Evolutionary conservation across 768 basidiomycete species (phyloP).

Genomic region (Lentinula sp.): DNA sequence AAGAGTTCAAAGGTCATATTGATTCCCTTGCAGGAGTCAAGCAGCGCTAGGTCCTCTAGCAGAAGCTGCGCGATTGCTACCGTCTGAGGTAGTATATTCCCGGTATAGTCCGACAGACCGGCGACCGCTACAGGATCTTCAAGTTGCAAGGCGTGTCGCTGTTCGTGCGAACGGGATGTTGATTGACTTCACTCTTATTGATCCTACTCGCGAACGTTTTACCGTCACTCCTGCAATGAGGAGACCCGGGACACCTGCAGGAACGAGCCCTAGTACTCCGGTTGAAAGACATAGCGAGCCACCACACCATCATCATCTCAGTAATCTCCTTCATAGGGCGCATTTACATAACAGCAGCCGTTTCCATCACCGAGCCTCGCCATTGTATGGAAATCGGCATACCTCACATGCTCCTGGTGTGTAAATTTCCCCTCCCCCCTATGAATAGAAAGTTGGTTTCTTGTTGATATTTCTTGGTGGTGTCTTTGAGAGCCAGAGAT

Average conservation of each 20-base stretch:
- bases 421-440: conserved; percentile 21
- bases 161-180: conserved; percentile 58
- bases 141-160: conserved; percentile 42
- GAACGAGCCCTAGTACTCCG: conserved; percentile 20
- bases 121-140: conserved; percentile 39
- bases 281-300: background rate
- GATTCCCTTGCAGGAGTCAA: conserved; percentile 28
- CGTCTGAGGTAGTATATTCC: conserved; percentile 52
- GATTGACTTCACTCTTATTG: conserved; percentile 57
- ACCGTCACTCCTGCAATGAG: conserved; percentile 39
- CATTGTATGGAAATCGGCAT: conserved; percentile 7
- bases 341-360: conserved; percentile 23
- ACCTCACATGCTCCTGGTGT: conserved; percentile 9
- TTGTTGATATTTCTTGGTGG: conserved; percentile 44
- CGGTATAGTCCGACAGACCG: conserved; percentile 59
- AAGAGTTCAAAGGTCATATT: conserved; percentile 28
- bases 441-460: background rate
- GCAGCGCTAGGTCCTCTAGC: conserved; percentile 45
- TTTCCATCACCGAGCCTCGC: conserved; percentile 21
- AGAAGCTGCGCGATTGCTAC: conserved; percentile 45
- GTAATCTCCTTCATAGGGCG: conserved; percentile 12
- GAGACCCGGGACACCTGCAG: conserved; percentile 25
- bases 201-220: conserved; percentile 55
- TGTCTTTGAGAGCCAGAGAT: conserved; percentile 67
- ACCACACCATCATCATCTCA: conserved; percentile 1